Conservation (phyloP, 2,329 filamentous ascomycete genomes). For the Aulographum hederae region DNA sequence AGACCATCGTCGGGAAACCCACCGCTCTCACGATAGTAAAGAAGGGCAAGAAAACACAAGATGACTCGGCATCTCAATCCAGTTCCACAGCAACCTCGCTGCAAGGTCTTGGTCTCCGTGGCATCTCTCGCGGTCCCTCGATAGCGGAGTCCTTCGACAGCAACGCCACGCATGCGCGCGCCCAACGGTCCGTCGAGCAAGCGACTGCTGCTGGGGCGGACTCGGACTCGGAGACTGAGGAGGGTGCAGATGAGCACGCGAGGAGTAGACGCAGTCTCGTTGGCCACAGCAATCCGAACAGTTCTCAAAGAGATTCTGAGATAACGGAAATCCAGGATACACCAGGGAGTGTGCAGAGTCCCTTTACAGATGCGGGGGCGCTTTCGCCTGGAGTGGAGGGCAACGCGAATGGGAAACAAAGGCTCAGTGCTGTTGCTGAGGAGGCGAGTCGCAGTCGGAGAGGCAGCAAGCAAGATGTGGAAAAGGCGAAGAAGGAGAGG, state of each 20-base stretch:
- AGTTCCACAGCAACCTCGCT: slow-evolving; percentile 9
- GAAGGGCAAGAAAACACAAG: slow-evolving; percentile 12
- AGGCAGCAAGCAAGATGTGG: background rate
- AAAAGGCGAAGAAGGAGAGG: background rate
- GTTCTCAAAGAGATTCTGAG: background rate
- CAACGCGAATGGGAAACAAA: background rate
- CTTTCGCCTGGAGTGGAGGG: no score
- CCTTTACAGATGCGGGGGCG: background rate
- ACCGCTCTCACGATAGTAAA: slow-evolving; percentile 26
- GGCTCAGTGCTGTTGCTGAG: background rate
- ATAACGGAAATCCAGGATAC: background rate
- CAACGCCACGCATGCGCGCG: slow-evolving; percentile 14
- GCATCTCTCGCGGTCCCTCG: slow-evolving; percentile 9
- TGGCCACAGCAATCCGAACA: background rate
- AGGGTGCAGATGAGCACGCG: background rate
- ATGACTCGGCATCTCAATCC: slow-evolving; percentile 7
- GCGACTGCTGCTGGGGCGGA: background rate
- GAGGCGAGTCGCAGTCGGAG: background rate
- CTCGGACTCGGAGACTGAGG: background rate
- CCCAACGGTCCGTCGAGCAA: slow-evolving; percentile 8
- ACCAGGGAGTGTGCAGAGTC: background rate
- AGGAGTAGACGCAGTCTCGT: background rate
- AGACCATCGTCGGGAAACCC: slow-evolving; percentile 18
- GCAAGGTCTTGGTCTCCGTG: slow-evolving; percentile 9
- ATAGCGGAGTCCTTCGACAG: slow-evolving; percentile 16